Base-by-base conservation (phyloP, 164 flowering plant genomes). In the Tetrastigma voinierianum region DNA sequence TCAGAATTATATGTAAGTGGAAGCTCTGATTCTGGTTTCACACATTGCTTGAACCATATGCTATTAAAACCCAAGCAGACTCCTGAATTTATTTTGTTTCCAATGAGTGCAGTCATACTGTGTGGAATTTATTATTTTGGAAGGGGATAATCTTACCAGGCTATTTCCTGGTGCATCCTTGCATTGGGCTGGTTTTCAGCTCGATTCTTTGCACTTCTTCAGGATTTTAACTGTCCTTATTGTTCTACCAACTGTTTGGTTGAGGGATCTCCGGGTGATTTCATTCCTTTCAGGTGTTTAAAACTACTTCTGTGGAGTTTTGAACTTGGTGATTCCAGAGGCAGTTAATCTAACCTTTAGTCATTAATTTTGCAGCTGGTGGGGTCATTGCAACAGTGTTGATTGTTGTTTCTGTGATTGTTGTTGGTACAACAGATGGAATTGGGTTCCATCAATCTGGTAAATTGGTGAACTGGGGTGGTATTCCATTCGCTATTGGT, bases 41-140 rank as follows among this genome's bases (percentile, higher is more conserved):
- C 44, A 49, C 24, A 21, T 61, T 66, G 23, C 52, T 56, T 25
- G 44, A n/a, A 46, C 16, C 52, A 17, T 59, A 18, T 56, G 44
- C 66, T 45, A 15, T 40, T 43, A 56, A 11, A 45, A 25, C 6
- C 40, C 32, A 2, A 25, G 70, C 14, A 6, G 10, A 53, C 52
- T 71, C 24, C 44, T 61, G 9, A 53, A 15, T 21, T 55, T 45
- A 61, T 55, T 5, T 5, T 52, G 72, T 53, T 71, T 72, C 57
- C 61, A 52, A 32, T 69, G 13, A 24, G 18, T 83, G 84, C 90
- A 95, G 97, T 76, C 91, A 46, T 90, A 79, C 74, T 90, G 96
- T 69, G 94, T 89, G 62, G 97, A 95, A 69, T 91, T 91, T 60
- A 89, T 95, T 66, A 91, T 83, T 59, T 78, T 95, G 80, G 98